Evolutionary conservation across 2,329 filamentous ascomycete genomes (phyloP).

Genomic region (Fusarium subglutinans): DNA sequence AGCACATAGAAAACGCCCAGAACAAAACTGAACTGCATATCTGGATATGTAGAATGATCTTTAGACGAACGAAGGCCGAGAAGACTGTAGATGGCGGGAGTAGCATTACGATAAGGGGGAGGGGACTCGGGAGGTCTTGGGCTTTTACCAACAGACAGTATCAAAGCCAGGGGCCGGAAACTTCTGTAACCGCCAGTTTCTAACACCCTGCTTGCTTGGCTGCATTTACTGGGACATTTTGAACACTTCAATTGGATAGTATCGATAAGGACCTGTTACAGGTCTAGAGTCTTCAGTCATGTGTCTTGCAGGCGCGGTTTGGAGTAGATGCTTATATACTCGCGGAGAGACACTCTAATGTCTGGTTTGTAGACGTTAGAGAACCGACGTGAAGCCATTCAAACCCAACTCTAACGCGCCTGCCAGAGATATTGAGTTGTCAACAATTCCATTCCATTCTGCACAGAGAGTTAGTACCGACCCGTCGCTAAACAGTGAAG

Average conservation of each 20-base stretch:
- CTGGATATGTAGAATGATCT: not conserved
- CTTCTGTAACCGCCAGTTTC: not conserved
- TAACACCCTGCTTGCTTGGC: not conserved
- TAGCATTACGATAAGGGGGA: too few relatives aligned
- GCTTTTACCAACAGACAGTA: not conserved
- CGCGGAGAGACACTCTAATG: rapidly evolving
- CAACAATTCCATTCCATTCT: not conserved
- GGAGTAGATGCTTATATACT: too few relatives aligned
- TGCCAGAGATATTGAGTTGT: too few relatives aligned
- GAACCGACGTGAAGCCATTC: not conserved
- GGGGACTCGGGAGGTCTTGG: not conserved
- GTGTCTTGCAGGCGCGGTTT: not conserved
- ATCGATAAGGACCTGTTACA: not conserved
- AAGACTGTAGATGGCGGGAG: not conserved
- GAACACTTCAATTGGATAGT: not conserved
- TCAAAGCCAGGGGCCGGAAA: not conserved
- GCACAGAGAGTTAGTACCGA: rapidly evolving
- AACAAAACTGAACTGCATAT: not conserved
- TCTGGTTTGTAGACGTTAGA: rapidly evolving
- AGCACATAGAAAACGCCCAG: rapidly evolving
- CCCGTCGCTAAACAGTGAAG: rapidly evolving
- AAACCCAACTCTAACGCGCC: not conserved
- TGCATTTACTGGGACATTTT: not conserved
- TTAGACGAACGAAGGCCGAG: too few relatives aligned
- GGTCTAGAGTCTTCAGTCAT: not conserved